Base-by-base conservation (phyloP, 345 rosid species). In the Citrus glauca region DNA sequence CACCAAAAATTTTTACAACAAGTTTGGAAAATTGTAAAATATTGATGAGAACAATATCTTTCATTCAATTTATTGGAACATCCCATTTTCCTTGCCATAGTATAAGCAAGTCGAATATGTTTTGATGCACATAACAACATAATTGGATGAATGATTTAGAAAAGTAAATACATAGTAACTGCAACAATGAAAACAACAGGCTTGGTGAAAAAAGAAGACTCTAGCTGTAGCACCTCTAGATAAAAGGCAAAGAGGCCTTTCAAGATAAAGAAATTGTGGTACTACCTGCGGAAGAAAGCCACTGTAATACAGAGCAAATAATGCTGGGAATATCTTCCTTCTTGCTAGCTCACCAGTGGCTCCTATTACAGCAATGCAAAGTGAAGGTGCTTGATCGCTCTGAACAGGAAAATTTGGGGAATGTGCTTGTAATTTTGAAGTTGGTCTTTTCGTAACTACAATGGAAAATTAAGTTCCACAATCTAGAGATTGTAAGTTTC, bases 221-320 rank as follows among this genome's bases (percentile, higher is more conserved):
- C 68, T 80, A 56, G 35, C 13, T 11, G 33, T 28, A 50, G 60
- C 24, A 35, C 53, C 53, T 65, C 40, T 17, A 6, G 37, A 42
- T 53, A 53, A 33, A 55, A 53, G 63, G 28, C 5, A 50, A 53
- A 67, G 45, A n/a, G 50, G 53, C 37, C 27, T 25, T 60, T 48
- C 16, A 19, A 28, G 7, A 73, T 10, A 42, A 11, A 38, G 55
- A 30, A 38, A 78, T 66, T 24, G 53, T 28, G 69, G 27, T 63
- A 78, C 77, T 77, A 91, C 98, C 96, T 93, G 87, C 40, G 96
- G 92, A 82, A 91, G 89, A 87, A 90, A 90, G 56, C 96, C 96
- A 66, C 90, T 91, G 72, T 25, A 89, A 78, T 87, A 91, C 73
- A 93, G 83, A 30, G 98, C 96, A 85, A 91, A 93, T 60, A 93